A percentile compares a stretch with the other conserved stretches of the same genome.
phyloP scores from a whole-genome alignment of 495 filamentous ascomycete genomes.

The Trypethelium eluteriae region DNA sequence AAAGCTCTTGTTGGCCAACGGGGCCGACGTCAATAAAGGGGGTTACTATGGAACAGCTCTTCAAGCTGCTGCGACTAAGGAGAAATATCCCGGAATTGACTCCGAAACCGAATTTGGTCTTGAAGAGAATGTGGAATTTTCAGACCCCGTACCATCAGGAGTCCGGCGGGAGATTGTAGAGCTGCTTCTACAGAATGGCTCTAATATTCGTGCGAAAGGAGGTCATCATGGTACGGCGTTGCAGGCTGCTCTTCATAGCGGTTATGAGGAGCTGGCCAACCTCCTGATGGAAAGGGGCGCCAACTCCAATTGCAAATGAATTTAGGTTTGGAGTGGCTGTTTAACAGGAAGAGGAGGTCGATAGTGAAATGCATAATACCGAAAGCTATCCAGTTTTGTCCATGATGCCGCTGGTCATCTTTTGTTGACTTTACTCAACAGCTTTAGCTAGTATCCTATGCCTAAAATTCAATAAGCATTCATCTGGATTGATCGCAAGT shows the following conservation, averaged over 20 bases:
- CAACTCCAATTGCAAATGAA: slow-evolving; percentile 14
- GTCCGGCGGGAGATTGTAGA: slow-evolving; percentile 14
- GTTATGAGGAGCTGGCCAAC: slow-evolving; percentile 17
- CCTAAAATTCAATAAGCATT: no score
- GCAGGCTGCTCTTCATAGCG: slow-evolving; percentile 12
- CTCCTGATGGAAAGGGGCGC: slow-evolving; percentile 23
- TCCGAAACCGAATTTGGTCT: neutral
- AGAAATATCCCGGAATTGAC: neutral
- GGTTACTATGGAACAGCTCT: slow-evolving; percentile 17
- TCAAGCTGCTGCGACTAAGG: slow-evolving; percentile 13
- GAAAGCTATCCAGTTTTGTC: no score
- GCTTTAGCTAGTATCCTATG: no score
- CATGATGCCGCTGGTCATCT: no score
- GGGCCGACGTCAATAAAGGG: slow-evolving; percentile 21
- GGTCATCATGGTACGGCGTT: slow-evolving; percentile 15
- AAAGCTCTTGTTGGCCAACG: slow-evolving; percentile 16
- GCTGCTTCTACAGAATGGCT: slow-evolving; percentile 16
- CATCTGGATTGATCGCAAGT: no score
- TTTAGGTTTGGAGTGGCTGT: no score
- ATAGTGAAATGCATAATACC: no score
- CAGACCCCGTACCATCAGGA: neutral
- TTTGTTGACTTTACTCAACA: no score
- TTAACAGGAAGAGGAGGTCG: no score
- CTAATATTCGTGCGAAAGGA: slow-evolving; percentile 14
- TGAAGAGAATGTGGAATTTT: neutral